phyloP scores from a whole-genome alignment of 2,329 filamentous ascomycete species.

The Aureobasidium pullulans region DNA sequence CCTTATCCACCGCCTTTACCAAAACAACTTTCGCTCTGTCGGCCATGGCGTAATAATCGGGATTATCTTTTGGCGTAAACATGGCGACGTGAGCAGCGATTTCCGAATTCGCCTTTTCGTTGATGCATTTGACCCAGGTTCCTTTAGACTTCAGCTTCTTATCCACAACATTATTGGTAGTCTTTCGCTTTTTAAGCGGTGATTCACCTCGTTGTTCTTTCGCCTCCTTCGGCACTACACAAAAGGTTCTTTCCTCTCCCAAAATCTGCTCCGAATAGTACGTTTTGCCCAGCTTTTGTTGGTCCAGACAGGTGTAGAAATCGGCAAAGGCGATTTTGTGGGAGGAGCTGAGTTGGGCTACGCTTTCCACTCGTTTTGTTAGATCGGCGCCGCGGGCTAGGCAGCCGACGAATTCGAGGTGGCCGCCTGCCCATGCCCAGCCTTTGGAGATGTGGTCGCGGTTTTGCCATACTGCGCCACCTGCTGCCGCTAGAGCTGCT shows the following conservation, averaged over 20 bases:
- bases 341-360: conserved; percentile 58
- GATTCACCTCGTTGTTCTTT: conserved; percentile 15
- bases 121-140: conserved; percentile 64
- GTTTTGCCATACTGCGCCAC: conserved; percentile 79
- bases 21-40: conserved; percentile 59
- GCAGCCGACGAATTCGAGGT: conserved; percentile 89
- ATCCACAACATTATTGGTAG: conserved; percentile 21
- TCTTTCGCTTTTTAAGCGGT: conserved; percentile 19
- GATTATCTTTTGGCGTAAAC: conserved; percentile 67
- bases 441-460: conserved; percentile 71
- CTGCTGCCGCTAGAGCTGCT: conserved; percentile 73
- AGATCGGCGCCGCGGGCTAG: conserved; percentile 79
- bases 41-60: conserved; percentile 62
- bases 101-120: conserved; percentile 74
- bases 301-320: conserved; percentile 77
- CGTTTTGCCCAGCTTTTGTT: conserved; percentile 45
- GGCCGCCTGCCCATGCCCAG: conserved; percentile 75
- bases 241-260: conserved; percentile 76
- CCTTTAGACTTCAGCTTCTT: conserved; percentile 31
- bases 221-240: conserved; percentile 62
- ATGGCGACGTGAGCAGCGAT: conserved; percentile 72
- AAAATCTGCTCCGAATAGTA: conserved; percentile 51
- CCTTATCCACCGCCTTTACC: conserved; percentile 47
- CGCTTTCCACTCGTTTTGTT: conserved; percentile 60
- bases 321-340: conserved; percentile 73